Percentiles rank a stretch among this genome's conserved stretches.
phyloP scores from a whole-genome alignment of 345 rosid species.

The Pelargonium nanum region DNA sequence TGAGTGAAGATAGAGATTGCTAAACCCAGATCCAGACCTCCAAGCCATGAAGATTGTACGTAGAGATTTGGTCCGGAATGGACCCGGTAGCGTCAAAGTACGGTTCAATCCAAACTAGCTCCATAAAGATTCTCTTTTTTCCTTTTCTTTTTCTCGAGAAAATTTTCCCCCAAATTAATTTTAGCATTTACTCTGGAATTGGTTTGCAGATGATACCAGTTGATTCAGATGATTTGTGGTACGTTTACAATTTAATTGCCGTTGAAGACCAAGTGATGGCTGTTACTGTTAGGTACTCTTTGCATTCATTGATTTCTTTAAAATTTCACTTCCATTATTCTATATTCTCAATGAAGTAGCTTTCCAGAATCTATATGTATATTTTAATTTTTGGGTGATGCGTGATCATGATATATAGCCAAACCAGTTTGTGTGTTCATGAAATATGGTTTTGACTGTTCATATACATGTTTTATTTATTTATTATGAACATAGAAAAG shows the following conservation, averaged over 20 bases:
- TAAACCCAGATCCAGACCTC: not conserved
- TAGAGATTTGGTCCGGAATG: constrained; percentile 38
- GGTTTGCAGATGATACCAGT: constrained; percentile 55
- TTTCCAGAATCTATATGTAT: too few relatives aligned
- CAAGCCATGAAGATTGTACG: constrained; percentile 45
- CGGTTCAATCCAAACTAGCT: not conserved
- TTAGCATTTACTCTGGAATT: not conserved
- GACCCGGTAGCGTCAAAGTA: constrained; percentile 90
- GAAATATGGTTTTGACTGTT: not conserved
- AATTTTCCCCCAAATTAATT: constrained; percentile 3
- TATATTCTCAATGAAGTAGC: too few relatives aligned
- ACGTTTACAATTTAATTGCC: constrained; percentile 70
- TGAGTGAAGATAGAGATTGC: not conserved
- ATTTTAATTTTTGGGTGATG: too few relatives aligned
- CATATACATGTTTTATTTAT: not conserved
- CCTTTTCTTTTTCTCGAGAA: not conserved
- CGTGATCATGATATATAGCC: not conserved
- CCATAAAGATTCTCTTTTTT: not conserved
- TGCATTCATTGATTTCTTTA: not conserved
- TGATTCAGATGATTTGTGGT: constrained; percentile 92
- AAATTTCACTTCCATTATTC: too few relatives aligned
- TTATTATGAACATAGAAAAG: constrained; percentile 45
- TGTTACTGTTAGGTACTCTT: constrained; percentile 61
- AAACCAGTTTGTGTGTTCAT: not conserved
- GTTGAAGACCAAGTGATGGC: constrained; percentile 75